These are phyloP conservation scores for Colletotrichum siamense DNA, from an alignment of 2,329 filamentous ascomycete genomes.

Conservation along the genomic window DNA sequence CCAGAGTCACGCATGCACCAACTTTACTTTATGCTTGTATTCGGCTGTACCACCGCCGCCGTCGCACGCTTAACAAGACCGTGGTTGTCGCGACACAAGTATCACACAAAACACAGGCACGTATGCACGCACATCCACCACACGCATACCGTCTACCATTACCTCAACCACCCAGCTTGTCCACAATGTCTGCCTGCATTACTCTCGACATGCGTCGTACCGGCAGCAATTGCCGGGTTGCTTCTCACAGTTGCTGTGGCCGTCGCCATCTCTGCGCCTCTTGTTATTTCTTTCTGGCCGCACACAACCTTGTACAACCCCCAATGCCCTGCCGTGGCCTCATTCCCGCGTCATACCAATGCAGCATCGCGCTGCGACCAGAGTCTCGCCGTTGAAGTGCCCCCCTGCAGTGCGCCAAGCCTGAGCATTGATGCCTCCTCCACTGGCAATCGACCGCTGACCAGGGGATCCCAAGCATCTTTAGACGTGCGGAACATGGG, in stretches of 20 bases:
- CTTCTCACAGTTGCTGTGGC: background rate
- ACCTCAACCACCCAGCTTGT: background rate
- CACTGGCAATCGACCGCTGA: background rate
- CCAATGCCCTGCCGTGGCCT: background rate
- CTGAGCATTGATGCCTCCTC: background rate
- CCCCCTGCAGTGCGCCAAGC: background rate
- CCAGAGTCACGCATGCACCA: slow-evolving; percentile 1
- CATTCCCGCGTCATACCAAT: slow-evolving; percentile 13
- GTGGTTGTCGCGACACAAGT: background rate
- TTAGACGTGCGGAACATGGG: background rate
- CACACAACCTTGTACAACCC: background rate
- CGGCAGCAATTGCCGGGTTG: background rate
- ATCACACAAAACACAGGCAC: background rate
- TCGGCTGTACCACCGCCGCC: background rate
- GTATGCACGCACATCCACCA: background rate
- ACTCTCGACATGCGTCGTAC: background rate
- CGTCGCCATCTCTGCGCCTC: background rate
- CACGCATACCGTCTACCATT: background rate
- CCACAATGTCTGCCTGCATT: background rate
- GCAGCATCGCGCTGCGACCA: background rate
- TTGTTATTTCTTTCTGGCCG: background rate
- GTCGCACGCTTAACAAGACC: background rate
- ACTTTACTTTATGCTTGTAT: slow-evolving; percentile 20
- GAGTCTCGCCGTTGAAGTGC: background rate
- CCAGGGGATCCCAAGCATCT: background rate